Percentiles rank a stretch among this genome's conserved stretches.
phyloP scores from a whole-genome alignment of 805 yeast genomes.

The Ogataea polymorpha region DNA sequence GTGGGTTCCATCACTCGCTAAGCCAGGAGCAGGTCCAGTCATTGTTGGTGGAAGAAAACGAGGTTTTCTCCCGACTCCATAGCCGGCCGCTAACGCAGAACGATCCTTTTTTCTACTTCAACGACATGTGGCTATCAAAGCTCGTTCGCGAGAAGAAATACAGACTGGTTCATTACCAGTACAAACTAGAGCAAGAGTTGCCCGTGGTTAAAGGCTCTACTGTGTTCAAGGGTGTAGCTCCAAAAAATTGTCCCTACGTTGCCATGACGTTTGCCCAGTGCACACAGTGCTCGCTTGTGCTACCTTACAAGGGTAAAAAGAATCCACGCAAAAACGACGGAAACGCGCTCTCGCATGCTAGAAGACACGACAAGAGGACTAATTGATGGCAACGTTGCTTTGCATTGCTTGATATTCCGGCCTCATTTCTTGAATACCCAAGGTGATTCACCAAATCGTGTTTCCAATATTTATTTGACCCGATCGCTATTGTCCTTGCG shows the following conservation, averaged over 20 bases:
- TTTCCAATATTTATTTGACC: too few species aligned
- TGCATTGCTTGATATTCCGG: too few species aligned
- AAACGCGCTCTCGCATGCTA: conserved; percentile 8
- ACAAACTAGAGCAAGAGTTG: background rate
- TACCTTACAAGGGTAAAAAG: conserved; percentile 8
- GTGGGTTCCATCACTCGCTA: background rate
- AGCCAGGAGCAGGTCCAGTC: background rate
- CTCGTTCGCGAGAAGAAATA: conserved; percentile 8
- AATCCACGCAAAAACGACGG: conserved; percentile 9
- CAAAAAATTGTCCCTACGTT: conserved; percentile 4
- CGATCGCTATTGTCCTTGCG: too few species aligned
- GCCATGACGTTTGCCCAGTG: conserved; percentile 11
- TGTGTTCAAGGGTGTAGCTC: background rate
- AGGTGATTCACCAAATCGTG: too few species aligned
- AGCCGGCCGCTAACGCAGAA: background rate
- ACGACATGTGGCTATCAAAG: conserved; percentile 11
- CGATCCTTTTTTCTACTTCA: conserved; percentile 10
- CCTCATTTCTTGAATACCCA: too few species aligned
- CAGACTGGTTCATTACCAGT: conserved; percentile 5
- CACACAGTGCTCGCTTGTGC: conserved; percentile 3
- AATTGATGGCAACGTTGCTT: too few species aligned
- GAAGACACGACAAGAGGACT: conserved; percentile 3
- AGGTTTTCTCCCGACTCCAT: background rate
- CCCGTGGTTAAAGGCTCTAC: background rate
- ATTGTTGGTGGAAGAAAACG: conserved; percentile 4